phyloP scores from a whole-genome alignment of 2,329 filamentous ascomycete genomes.

The Amylocarpus encephaloides region DNA sequence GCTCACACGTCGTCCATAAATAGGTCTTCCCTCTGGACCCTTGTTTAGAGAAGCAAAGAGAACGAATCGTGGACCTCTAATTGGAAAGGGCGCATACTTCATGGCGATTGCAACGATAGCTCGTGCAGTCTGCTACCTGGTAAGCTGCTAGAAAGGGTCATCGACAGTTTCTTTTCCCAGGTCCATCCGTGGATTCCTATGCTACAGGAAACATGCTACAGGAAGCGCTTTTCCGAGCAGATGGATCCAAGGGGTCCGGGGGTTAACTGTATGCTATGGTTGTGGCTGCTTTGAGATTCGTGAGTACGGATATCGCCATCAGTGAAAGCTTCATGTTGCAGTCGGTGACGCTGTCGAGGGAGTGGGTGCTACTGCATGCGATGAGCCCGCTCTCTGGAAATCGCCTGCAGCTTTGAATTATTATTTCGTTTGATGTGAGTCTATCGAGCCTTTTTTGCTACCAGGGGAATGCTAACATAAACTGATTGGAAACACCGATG shows the following conservation, averaged over 20 bases:
- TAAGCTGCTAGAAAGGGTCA: constrained; percentile 7
- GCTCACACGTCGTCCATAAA: too few species aligned
- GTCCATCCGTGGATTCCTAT: constrained; percentile 33
- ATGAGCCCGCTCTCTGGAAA: constrained; percentile 13
- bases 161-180: constrained; percentile 11
- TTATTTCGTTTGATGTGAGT: constrained; percentile 25
- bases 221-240: constrained; percentile 20
- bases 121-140: constrained; percentile 1
- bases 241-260: not conserved
- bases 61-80: too few species aligned
- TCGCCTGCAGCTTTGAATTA: constrained; percentile 19
- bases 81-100: too few species aligned
- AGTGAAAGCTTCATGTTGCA: constrained; percentile 1
- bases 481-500: constrained; percentile 25
- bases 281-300: constrained; percentile 7
- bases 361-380: constrained; percentile 14
- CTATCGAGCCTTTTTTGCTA: not conserved
- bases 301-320: not conserved
- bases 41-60: too few species aligned
- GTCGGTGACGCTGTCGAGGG: constrained; percentile 5
- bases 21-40: too few species aligned
- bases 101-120: not conserved
- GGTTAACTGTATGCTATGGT: not conserved
- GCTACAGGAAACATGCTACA: constrained; percentile 28
- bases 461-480: not conserved